Evolutionary conservation across 2,329 filamentous ascomycete species (phyloP).

Genomic region (Coniosporium tulheliwenetii): DNA sequence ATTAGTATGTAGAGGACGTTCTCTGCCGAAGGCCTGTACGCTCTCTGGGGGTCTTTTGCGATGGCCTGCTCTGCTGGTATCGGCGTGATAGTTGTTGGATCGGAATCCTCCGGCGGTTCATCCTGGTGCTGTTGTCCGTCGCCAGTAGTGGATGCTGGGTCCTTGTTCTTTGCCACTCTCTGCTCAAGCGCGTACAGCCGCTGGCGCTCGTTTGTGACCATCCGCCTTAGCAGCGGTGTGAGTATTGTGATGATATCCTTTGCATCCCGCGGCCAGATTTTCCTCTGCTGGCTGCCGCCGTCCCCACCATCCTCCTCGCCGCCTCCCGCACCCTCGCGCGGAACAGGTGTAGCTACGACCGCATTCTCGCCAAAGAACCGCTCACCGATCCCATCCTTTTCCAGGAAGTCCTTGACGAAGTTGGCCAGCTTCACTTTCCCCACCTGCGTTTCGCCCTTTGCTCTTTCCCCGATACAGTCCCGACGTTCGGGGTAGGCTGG

Average conservation of each 20-base stretch:
- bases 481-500: slow-evolving; percentile 37
- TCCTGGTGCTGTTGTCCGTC: too few relatives aligned
- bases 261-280: slow-evolving; percentile 38
- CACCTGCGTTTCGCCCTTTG: slow-evolving; percentile 27
- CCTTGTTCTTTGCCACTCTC: slow-evolving; percentile 15
- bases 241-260: slow-evolving; percentile 40
- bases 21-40: too few relatives aligned
- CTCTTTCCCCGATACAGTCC: slow-evolving; percentile 32
- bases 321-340: too few relatives aligned
- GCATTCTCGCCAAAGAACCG: slow-evolving; percentile 7
- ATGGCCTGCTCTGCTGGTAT: too few relatives aligned
- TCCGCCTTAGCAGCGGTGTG: slow-evolving; percentile 39
- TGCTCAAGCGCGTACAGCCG: slow-evolving; percentile 41
- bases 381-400: slow-evolving; percentile 33
- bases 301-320: background rate
- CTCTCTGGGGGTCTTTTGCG: too few relatives aligned
- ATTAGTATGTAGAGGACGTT: too few relatives aligned
- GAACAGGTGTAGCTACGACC: too few relatives aligned
- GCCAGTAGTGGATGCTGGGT: too few relatives aligned
- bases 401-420: slow-evolving; percentile 38
- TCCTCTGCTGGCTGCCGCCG: slow-evolving; percentile 21
- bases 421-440: slow-evolving; percentile 41
- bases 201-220: slow-evolving; percentile 46
- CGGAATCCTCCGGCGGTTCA: too few relatives aligned
- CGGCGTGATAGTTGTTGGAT: too few relatives aligned